Base-by-base conservation (phyloP, 176 grass and related monocot species). In the Hsuehochloa calcarea region DNA sequence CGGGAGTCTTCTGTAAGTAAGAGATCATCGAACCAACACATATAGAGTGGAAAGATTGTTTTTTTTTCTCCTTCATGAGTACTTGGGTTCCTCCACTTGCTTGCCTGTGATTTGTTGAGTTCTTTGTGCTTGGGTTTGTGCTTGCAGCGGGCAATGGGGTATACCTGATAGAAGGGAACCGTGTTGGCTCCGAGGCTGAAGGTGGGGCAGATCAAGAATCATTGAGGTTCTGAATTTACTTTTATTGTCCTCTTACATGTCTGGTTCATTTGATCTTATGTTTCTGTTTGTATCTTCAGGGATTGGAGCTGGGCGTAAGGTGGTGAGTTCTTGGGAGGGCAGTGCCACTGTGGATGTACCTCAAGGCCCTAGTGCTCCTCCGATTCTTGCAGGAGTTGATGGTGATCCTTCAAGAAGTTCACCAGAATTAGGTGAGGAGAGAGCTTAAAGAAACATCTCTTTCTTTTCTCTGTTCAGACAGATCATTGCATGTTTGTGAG, bases 341-440 rank as follows among this genome's bases (percentile, higher is more conserved):
- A 10, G 8, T 15, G 46, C 34, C 37, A 4, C 7, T 8, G 37
- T 43, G 11, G 35, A 69, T 69, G 62, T 17, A 47, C 78, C 78
- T 61, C 78, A 35, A 58, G 5, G 3, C 8, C 46, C 70, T 35
- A 23, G 12, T 82, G 25, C 50, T 61, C 49, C 47, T 60, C 14
- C 29, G 4, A 16, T 87, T 22, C 10, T 55, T 66, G 61, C 26
- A 46, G 59, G 19, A 22, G 20, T 43, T 35, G 25, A 6, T 10
- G 79, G 4, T 69, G 86, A 82, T 50, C 37, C 40, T 50, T 56
- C 81, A 9, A 82, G 61, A 29, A 46, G 8, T 9, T 77, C 79
- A 9, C 62, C 49, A 3, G 15, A 68, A 39, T 82, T 67, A 69
- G 85, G 85, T 87, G 78, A 87, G 85, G 23, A 65, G 16, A 13